These are phyloP conservation scores for Sungouiozyma ichnusensis DNA, from an alignment of 805 yeast genomes.

Conservation along the genomic window DNA sequence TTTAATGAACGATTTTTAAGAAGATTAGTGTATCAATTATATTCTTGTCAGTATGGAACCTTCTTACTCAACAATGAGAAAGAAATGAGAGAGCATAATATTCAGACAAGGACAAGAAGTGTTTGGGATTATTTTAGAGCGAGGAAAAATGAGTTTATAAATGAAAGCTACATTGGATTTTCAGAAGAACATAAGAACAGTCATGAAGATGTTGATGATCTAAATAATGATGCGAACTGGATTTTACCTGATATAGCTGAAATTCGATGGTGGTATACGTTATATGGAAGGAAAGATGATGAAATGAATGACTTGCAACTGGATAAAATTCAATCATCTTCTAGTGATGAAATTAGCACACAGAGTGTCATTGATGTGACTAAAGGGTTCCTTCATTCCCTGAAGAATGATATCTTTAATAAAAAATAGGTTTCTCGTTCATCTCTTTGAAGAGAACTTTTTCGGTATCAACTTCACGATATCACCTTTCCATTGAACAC, in stretches of 20 bases:
- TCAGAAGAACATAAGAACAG: conserved; percentile 11
- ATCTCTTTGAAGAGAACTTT: conserved; percentile 5
- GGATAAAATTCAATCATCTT: not conserved
- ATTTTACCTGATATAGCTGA: conserved; percentile 39
- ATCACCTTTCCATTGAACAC: conserved; percentile 43
- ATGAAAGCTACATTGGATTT: conserved; percentile 31
- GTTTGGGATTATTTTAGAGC: conserved; percentile 93
- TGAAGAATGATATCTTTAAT: not conserved
- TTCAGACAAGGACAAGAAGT: conserved; percentile 47
- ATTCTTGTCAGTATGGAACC: conserved; percentile 92
- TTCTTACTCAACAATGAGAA: conserved; percentile 68
- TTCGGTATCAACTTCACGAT: conserved; percentile 20
- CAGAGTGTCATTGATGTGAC: not conserved
- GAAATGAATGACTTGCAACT: conserved; percentile 39
- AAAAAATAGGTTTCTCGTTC: not conserved
- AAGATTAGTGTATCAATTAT: conserved; percentile 73
- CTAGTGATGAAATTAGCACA: not conserved
- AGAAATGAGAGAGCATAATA: conserved; percentile 40
- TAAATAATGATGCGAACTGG: conserved; percentile 25
- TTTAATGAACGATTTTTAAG: conserved; percentile 82
- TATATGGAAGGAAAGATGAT: conserved; percentile 65
- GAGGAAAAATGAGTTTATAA: conserved; percentile 57
- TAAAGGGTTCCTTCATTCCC: not conserved
- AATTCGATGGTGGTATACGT: conserved; percentile 83
- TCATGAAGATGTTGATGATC: conserved; percentile 18